Conservation (phyloP, 148 eudicot species). For the Talinum fruticosum region DNA sequence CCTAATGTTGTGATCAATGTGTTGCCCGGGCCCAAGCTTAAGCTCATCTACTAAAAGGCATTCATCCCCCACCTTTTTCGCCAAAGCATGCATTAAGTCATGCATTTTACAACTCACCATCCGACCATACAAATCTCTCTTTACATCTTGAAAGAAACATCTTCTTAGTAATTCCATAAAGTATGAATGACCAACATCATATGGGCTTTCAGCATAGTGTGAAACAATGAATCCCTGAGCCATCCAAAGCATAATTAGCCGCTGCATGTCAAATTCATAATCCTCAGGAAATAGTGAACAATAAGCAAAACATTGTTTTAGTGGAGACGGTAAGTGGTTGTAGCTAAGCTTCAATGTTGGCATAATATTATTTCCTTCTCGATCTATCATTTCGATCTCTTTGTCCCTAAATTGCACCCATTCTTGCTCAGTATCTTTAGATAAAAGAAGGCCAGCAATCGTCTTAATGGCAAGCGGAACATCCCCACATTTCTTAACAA, state of each 20-base stretch:
- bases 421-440: background rate
- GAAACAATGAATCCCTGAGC: conserved; percentile 22
- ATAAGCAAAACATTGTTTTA: conserved; percentile 6
- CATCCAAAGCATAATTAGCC: conserved; percentile 11
- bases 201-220: too few relatives aligned
- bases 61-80: background rate
- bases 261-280: background rate
- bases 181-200: background rate
- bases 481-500: background rate
- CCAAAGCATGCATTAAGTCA: background rate
- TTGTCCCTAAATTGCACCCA: background rate
- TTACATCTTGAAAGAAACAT: conserved; percentile 8
- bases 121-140: background rate
- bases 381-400: background rate
- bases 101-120: background rate
- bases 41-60: background rate
- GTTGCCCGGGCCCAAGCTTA: background rate
- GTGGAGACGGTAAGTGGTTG: background rate
- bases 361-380: background rate
- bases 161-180: conserved; percentile 11
- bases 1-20: background rate
- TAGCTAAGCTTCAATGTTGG: background rate
- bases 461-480: background rate
- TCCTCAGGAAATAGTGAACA: conserved; percentile 14
- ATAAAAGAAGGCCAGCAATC: background rate